phyloP scores from a whole-genome alignment of 495 filamentous ascomycete species.

The Friedmanniomyces simplex region DNA sequence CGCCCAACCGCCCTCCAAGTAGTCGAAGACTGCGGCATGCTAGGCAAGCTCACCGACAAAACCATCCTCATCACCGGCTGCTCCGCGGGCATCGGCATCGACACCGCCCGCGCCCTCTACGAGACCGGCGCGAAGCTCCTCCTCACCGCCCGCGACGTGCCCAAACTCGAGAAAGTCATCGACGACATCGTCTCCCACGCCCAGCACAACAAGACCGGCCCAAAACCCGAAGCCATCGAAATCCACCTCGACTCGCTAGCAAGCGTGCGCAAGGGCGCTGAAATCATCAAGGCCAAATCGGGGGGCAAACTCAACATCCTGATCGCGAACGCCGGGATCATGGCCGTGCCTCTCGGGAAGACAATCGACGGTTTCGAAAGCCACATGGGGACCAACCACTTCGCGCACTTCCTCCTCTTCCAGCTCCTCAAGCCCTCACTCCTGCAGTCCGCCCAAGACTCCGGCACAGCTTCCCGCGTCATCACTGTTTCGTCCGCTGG shows the following conservation, averaged over 20 bases:
- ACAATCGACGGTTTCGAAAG: slow-evolving; percentile 40
- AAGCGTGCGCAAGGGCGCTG: slow-evolving; percentile 18
- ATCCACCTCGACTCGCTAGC: slow-evolving; percentile 27
- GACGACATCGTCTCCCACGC: slow-evolving; percentile 15
- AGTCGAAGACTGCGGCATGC: slow-evolving; percentile 34
- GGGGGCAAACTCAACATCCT: slow-evolving; percentile 28
- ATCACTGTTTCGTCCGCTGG: slow-evolving; percentile 34
- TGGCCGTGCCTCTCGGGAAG: slow-evolving; percentile 19
- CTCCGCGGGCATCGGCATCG: slow-evolving; percentile 46
- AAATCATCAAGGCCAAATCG: slow-evolving; percentile 15
- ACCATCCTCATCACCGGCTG: slow-evolving; percentile 61
- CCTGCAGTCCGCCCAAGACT: slow-evolving; percentile 25
- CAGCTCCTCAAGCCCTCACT: slow-evolving; percentile 36
- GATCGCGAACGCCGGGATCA: slow-evolving; percentile 30
- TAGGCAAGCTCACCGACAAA: slow-evolving; percentile 38
- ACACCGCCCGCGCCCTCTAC: slow-evolving; percentile 40
- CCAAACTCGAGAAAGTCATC: slow-evolving; percentile 23
- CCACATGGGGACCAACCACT: slow-evolving; percentile 43
- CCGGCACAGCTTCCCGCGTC: slow-evolving; percentile 34
- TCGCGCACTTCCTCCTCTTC: slow-evolving; percentile 45
- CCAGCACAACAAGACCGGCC: slow-evolving; percentile 9
- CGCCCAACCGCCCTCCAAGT: slow-evolving; percentile 40
- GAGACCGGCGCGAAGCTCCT: slow-evolving; percentile 40
- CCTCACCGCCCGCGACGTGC: slow-evolving; percentile 34
- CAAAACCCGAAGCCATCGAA: slow-evolving; percentile 27